Conservation (phyloP, 2,329 filamentous ascomycete genomes). For the Exophiala sp. region DNA sequence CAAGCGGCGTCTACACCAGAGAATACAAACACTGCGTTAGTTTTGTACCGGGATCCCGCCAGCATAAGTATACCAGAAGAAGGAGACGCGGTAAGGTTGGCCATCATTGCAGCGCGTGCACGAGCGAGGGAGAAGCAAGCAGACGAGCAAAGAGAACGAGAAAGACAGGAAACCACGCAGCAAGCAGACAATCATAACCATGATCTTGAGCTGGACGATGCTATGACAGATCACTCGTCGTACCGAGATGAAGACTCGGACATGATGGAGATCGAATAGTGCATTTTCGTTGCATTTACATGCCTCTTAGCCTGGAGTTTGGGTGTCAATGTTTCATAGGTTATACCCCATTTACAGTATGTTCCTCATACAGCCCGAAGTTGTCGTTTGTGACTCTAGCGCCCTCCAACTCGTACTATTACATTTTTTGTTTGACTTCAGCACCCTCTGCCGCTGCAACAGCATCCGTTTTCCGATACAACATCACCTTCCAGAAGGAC, state of each 20-base stretch:
- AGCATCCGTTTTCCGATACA: background rate
- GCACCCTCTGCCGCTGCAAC: background rate
- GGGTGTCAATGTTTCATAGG: no score
- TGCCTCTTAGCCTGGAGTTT: background rate
- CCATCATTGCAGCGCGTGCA: conserved; percentile 74
- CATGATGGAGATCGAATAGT: conserved; percentile 31
- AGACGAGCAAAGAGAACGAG: conserved; percentile 15
- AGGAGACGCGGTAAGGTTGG: conserved; percentile 73
- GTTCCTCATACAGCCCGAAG: background rate
- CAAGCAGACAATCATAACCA: background rate
- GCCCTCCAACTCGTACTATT: no score
- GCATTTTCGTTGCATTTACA: background rate
- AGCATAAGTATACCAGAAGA: conserved; percentile 73
- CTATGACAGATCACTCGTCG: conserved; percentile 14
- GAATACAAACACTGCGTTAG: conserved; percentile 61
- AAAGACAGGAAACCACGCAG: background rate
- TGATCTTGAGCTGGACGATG: conserved; percentile 13
- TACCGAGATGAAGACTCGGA: conserved; percentile 23
- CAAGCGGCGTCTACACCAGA: conserved; percentile 31
- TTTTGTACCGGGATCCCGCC: conserved; percentile 77
- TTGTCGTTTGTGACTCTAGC: no score
- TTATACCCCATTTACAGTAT: background rate
- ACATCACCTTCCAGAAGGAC: background rate
- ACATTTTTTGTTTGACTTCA: no score
- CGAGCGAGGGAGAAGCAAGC: conserved; percentile 56